These are phyloP conservation scores for Prunus armeniaca DNA, from an alignment of 306 rosid species.

Conservation along the genomic window DNA sequence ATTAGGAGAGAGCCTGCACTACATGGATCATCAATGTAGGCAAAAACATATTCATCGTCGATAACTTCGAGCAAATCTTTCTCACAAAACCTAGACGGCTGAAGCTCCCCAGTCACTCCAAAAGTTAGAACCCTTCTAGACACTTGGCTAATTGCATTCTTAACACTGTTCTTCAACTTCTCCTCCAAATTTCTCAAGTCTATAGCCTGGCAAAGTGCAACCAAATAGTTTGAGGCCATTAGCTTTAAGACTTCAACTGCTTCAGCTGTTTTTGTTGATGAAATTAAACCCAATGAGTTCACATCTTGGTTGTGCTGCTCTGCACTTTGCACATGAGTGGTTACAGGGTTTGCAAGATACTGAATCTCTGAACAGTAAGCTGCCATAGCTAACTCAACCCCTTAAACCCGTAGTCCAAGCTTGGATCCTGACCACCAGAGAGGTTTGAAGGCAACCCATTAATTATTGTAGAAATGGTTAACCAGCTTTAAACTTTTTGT, in stretches of 20 bases:
- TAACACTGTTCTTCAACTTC: constrained; percentile 27
- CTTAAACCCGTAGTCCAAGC: constrained; percentile 34
- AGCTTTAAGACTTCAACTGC: constrained; percentile 40
- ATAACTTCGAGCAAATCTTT: constrained; percentile 21
- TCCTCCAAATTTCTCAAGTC: constrained; percentile 51
- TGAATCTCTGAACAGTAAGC: constrained; percentile 40
- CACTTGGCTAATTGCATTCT: constrained; percentile 32
- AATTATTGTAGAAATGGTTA: neutral
- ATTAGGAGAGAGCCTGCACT: constrained; percentile 31
- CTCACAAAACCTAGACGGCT: constrained; percentile 36
- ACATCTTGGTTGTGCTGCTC: constrained; percentile 26
- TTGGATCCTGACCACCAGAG: neutral
- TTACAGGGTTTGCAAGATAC: constrained; percentile 41
- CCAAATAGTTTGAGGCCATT: neutral
- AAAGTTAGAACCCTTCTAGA: constrained; percentile 33
- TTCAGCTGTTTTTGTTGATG: constrained; percentile 37
- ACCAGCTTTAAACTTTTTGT: neutral
- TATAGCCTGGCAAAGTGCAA: constrained; percentile 12
- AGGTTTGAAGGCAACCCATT: neutral
- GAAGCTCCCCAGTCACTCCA: constrained; percentile 33
- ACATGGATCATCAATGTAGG: constrained; percentile 40
- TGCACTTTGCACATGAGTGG: constrained; percentile 38
- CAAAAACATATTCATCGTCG: neutral
- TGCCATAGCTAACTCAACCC: constrained; percentile 43
- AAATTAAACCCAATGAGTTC: constrained; percentile 48